Base-by-base conservation (phyloP, 768 basidiomycete genomes). In the Tylopilus balloui region DNA sequence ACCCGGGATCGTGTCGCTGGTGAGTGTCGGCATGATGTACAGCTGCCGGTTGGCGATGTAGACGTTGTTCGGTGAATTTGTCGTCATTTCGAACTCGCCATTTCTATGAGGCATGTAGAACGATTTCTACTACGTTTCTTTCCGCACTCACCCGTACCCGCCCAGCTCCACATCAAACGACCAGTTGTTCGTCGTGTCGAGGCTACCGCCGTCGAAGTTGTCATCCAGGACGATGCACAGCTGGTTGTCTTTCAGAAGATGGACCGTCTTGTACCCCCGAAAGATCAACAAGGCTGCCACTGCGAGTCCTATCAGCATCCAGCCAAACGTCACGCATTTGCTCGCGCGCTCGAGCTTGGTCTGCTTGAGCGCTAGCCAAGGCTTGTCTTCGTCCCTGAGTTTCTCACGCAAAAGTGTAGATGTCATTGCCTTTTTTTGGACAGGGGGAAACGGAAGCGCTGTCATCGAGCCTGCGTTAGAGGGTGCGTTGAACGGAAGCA, bases 1-100 rank as follows among this genome's bases (percentile, higher is more conserved):
- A 4, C 65, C 65, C 23, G 50, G 29, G 56, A 81, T 64, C 5
- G 65, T 62, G 57, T 80, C 78, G 34, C 73, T 70, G 6, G 81
- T 81, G 51, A 83, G 72, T 8, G 81, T 83, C 10, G 81, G 69
- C 60, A 78, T 73, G 64, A 83, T 78, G 70, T 79, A 81, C 28
- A 83, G 71, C 47, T 75, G 63, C 9, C 74, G 73, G 62, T 79
- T 71, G 35, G 72, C 61, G 39, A 78, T 64, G 68, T 72, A 78
- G 4, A 72, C 60, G 58, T 77, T 77, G 42, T 66, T 59, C 10
- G 51, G 32, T 6, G 57, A 58, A 15, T 60, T 56, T 6, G 78
- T 80, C 24, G 78, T 74, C 76, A 78, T 79, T 61, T 81, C 72
- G 59, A 82, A 82, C 60, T 79, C 75, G 59, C 75, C 75, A 59